phyloP scores from a whole-genome alignment of 2,329 filamentous ascomycete genomes.

The Sarocladiaceae sp. region DNA sequence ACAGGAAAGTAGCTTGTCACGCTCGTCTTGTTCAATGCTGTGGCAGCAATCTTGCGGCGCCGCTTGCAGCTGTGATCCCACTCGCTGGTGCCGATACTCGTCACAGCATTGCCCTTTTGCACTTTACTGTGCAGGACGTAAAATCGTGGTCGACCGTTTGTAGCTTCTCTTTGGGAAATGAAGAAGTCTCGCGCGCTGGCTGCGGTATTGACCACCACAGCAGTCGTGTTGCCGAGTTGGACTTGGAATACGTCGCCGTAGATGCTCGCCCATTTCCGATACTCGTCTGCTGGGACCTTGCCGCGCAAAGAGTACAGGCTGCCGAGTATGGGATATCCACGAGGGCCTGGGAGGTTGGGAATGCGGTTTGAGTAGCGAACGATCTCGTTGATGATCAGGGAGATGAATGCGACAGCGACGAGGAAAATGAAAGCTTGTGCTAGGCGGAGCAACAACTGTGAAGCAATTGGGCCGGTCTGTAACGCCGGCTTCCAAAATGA shows the following conservation, averaged over 20 bases:
- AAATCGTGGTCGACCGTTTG: slow-evolving; percentile 52
- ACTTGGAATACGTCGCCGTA: slow-evolving; percentile 52
- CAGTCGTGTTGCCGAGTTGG: slow-evolving; percentile 51
- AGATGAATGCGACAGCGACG: too few species aligned
- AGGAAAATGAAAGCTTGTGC: too few species aligned
- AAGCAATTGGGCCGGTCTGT: too few species aligned
- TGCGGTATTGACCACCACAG: slow-evolving; percentile 53
- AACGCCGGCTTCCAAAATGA: too few species aligned
- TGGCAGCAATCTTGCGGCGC: slow-evolving; percentile 60
- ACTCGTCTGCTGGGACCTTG: slow-evolving; percentile 54
- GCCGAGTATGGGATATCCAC: slow-evolving; percentile 48
- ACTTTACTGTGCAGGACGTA: slow-evolving; percentile 60
- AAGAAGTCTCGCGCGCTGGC: slow-evolving; percentile 47
- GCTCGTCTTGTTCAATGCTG: slow-evolving; percentile 61
- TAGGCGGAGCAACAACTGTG: too few species aligned
- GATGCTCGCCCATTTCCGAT: slow-evolving; percentile 47
- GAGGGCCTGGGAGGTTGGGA: slow-evolving; percentile 41
- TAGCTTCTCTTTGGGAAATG: slow-evolving; percentile 46
- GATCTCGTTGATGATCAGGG: slow-evolving; percentile 47
- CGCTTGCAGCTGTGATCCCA: slow-evolving; percentile 63
- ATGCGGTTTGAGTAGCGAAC: slow-evolving; percentile 40
- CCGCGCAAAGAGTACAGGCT: slow-evolving; percentile 50
- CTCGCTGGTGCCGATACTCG: slow-evolving; percentile 64
- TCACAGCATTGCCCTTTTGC: slow-evolving; percentile 63
- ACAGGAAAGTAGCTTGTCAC: slow-evolving; percentile 58